Evolutionary conservation across 441 rosid genomes (phyloP), one percentile per base, ranked within the genome.

Genomic region (Macaranga tanarius): DNA sequence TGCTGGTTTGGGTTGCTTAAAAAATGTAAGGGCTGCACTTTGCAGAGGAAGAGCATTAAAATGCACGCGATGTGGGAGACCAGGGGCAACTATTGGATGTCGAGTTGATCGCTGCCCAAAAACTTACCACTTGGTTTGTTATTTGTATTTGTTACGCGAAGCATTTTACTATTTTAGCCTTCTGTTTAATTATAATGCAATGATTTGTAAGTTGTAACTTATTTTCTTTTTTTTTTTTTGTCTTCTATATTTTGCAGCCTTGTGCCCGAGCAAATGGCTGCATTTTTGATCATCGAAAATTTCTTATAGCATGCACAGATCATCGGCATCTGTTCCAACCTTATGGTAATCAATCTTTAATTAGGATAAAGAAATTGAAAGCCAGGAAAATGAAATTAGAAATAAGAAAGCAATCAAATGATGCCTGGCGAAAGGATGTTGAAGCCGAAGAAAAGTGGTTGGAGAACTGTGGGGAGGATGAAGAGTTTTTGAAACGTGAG

Each of bases 391-490:
- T 93, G 93, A 92, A 77, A 78, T 60, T 89, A 81, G 94, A 90
- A 84, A 60, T 84, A 65, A 88, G 93, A 81, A 95, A 95, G 79
- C 74, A 54, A 45, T 88, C 94, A 76, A 90, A 87, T 87, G 99
- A 95, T 83, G 89, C 92, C 71, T 86, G 87, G 86, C 84, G 97
- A 56, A 95, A 87, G 85, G 99, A 95, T 86, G 81, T 90, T 80
- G 99, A 95, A 79, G 92, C 94, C 5, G 98, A 95, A 85, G 99
- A 95, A 82, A 95, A 88, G 74, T 95, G 98, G 99, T 81, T 95
- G 84, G 99, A 93, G 79, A 91, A 93, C 81, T 95, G 98, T 75
- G 99, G 99, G 67, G 97, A 93, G 83, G 99, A 95, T 88, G 99
- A 95, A 79, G 99, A 95, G 80, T 95, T 95, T 79, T 73, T 95